phyloP scores from a whole-genome alignment of 1,284 basidiomycete genomes.

The Mrakiaceae sp. region DNA sequence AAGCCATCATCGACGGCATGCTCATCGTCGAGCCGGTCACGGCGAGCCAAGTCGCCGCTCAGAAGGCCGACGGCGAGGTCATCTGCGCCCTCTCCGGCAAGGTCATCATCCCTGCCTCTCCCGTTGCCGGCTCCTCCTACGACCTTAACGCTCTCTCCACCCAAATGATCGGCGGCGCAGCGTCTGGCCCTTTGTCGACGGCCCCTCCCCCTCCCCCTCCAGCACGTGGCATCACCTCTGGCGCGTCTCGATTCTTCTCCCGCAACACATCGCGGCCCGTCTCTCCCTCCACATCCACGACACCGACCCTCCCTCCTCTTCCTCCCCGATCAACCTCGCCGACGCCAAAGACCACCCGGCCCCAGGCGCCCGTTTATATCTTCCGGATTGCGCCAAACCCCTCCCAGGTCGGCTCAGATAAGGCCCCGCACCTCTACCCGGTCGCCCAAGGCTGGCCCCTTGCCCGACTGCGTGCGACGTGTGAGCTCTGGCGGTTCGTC shows the following conservation, averaged over 20 bases:
- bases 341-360: not conserved
- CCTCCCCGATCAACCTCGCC: not conserved
- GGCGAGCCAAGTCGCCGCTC: slow-evolving; percentile 7
- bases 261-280: slow-evolving; percentile 22
- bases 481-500: slow-evolving; percentile 82
- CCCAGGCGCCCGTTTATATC: slow-evolving; percentile 30
- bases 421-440: slow-evolving; percentile 22
- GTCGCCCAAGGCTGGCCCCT: slow-evolving; percentile 52
- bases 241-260: slow-evolving; percentile 22
- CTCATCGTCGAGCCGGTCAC: slow-evolving; percentile 78
- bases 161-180: slow-evolving; percentile 18
- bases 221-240: slow-evolving; percentile 17
- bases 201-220: slow-evolving; percentile 22
- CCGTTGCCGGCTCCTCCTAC: not conserved
- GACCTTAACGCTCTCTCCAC: slow-evolving; percentile 15
- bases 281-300: slow-evolving; percentile 16
- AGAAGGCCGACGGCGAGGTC: slow-evolving; percentile 11
- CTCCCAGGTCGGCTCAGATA: not conserved
- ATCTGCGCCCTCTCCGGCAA: slow-evolving; percentile 12
- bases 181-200: slow-evolving; percentile 29
- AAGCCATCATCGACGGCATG: slow-evolving; percentile 78
- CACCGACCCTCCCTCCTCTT: slow-evolving; percentile 19
- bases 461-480: slow-evolving; percentile 65
- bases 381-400: slow-evolving; percentile 31
- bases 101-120: slow-evolving; percentile 1